A percentile compares a stretch with the other conserved stretches of the same genome.
phyloP scores from a whole-genome alignment of 73 alveolate species.

The Paraurostyla sp. region DNA sequence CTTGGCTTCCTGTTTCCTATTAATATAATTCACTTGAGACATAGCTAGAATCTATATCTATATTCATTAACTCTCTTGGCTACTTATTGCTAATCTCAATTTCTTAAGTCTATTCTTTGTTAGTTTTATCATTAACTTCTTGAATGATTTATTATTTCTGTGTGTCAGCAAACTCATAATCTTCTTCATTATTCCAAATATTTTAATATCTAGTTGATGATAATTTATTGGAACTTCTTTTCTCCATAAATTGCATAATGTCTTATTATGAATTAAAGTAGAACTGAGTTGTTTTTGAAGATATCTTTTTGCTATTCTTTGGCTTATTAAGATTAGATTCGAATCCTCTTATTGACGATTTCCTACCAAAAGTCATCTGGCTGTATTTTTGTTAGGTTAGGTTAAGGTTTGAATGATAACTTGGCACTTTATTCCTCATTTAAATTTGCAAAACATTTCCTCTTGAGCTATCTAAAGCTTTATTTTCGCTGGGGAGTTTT shows the following conservation, averaged over 20 bases:
- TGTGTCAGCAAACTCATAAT: too few species aligned
- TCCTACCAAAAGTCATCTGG: neutral
- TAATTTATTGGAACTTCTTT: neutral
- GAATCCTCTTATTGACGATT: neutral
- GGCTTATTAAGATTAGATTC: neutral
- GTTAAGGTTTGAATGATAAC: too few species aligned
- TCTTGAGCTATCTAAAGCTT: too few species aligned
- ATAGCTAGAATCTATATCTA: neutral
- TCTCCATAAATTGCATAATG: neutral
- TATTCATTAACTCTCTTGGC: neutral
- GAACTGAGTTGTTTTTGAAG: constrained; percentile 9
- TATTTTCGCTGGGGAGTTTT: too few species aligned
- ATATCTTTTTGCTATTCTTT: neutral
- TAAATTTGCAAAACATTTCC: too few species aligned
- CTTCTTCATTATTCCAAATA: neutral
- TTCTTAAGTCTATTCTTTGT: too few species aligned
- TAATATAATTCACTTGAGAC: neutral
- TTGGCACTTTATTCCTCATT: too few species aligned
- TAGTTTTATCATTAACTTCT: too few species aligned
- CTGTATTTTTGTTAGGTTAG: neutral
- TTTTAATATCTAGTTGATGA: constrained; percentile 20
- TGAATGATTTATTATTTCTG: too few species aligned
- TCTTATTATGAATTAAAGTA: neutral
- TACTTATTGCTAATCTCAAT: neutral
- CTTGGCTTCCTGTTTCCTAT: neutral